These are phyloP conservation scores for Phytophthora idaei DNA, from an alignment of 352 stramenopile genomes.

Conservation along the genomic window DNA sequence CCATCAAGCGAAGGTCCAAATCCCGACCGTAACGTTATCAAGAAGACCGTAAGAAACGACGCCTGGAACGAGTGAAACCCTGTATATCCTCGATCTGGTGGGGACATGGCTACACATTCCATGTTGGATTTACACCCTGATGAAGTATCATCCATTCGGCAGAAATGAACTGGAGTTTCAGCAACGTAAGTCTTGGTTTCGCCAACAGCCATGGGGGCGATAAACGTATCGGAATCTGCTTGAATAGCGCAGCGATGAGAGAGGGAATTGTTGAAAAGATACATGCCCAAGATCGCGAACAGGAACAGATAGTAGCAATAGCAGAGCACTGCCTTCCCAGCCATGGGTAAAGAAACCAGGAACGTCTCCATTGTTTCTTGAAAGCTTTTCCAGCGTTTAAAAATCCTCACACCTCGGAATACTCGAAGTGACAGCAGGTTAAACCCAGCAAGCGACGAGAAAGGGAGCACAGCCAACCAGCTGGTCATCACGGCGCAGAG, in stretches of 20 bases:
- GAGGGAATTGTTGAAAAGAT: slow-evolving; percentile 85
- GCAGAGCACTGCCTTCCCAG: slow-evolving; percentile 70
- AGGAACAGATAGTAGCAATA: slow-evolving; percentile 89
- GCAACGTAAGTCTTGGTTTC: slow-evolving; percentile 50
- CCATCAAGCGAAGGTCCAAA: slow-evolving; percentile 81
- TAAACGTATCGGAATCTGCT: slow-evolving; percentile 33
- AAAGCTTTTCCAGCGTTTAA: slow-evolving; percentile 81
- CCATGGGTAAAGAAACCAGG: slow-evolving; percentile 71
- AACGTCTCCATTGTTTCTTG: slow-evolving; percentile 85
- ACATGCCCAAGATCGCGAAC: slow-evolving; percentile 87
- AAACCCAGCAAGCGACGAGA: slow-evolving; percentile 53
- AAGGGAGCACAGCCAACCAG: slow-evolving; percentile 60
- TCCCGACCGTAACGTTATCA: slow-evolving; percentile 78
- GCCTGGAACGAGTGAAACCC: slow-evolving; percentile 87
- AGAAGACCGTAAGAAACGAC: slow-evolving; percentile 81
- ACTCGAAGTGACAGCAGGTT: slow-evolving; percentile 77
- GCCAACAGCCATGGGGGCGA: slow-evolving; percentile 17
- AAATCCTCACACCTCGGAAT: slow-evolving; percentile 70
- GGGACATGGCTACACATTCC: slow-evolving; percentile 62
- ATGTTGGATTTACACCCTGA: slow-evolving; percentile 39
- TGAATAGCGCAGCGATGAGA: slow-evolving; percentile 69
- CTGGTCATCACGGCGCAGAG: slow-evolving; percentile 63
- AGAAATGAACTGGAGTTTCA: slow-evolving; percentile 63
- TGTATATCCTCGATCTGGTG: slow-evolving; percentile 77
- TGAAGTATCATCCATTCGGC: slow-evolving; percentile 28